A percentile compares a stretch with the other conserved stretches of the same genome.
These are phyloP conservation scores for Torulaspora maleeae DNA, from an alignment of 805 yeast genomes.

Conservation along the genomic window DNA sequence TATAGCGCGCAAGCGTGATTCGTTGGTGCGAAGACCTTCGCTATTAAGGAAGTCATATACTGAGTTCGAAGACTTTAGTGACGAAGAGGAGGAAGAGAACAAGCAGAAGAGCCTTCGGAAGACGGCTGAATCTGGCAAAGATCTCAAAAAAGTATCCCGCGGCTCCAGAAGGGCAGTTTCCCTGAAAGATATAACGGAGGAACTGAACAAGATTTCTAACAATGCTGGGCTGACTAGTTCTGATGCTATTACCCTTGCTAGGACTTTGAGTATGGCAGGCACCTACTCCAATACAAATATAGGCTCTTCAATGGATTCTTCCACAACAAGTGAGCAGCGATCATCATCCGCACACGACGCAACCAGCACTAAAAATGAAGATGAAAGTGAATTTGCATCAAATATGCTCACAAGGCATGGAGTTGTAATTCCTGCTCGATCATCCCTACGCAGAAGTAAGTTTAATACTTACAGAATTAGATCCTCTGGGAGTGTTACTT, in stretches of 20 bases:
- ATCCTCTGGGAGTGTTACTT: slow-evolving; percentile 18
- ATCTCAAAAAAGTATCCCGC: neutral
- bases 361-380: slow-evolving; percentile 5
- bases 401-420: slow-evolving; percentile 30
- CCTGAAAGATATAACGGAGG: slow-evolving; percentile 64
- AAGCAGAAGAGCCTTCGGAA: slow-evolving; percentile 9
- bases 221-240: slow-evolving; percentile 73
- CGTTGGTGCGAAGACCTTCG: slow-evolving; percentile 35
- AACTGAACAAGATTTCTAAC: slow-evolving; percentile 67
- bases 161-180: slow-evolving; percentile 43
- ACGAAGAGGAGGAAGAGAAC: slow-evolving; percentile 26
- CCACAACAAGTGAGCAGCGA: slow-evolving; percentile 1
- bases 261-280: slow-evolving; percentile 69
- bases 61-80: slow-evolving; percentile 31
- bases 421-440: slow-evolving; percentile 31
- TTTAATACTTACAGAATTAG: slow-evolving; percentile 49
- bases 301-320: neutral
- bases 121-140: neutral
- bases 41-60: slow-evolving; percentile 33
- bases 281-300: slow-evolving; percentile 40
- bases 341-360: slow-evolving; percentile 1
- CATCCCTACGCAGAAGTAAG: slow-evolving; percentile 42
- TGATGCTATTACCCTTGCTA: slow-evolving; percentile 78
- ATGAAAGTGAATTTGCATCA: slow-evolving; percentile 30
- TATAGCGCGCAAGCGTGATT: slow-evolving; percentile 26